A percentile compares a stretch with the other conserved stretches of the same genome.
Conservation (phyloP, 2,329 filamentous ascomycete species). For the Acrocalymma vagum region DNA sequence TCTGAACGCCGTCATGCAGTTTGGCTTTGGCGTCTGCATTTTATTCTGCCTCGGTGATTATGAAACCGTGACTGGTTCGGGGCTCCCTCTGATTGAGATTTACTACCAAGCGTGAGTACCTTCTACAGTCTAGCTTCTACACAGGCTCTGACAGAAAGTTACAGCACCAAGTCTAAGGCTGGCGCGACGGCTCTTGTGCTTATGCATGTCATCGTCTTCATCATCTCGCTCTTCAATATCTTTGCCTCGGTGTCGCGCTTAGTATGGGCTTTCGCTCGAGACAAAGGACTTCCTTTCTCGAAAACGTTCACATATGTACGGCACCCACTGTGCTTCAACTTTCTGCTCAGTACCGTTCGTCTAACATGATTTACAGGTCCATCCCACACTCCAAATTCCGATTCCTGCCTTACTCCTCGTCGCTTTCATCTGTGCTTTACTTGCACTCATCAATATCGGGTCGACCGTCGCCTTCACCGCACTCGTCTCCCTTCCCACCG, state of each 20-base stretch:
- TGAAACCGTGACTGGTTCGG: too few relatives aligned
- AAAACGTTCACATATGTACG: conserved; percentile 30
- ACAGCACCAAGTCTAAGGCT: too few relatives aligned
- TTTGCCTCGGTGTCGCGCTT: conserved; percentile 30
- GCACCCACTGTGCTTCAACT: conserved; percentile 33
- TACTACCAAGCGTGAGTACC: too few relatives aligned
- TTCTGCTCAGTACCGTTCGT: conserved; percentile 38
- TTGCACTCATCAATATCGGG: conserved; percentile 54
- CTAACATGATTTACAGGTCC: too few relatives aligned
- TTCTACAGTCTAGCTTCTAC: too few relatives aligned
- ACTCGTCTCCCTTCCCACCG: conserved; percentile 45
- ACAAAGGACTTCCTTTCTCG: conserved; percentile 32
- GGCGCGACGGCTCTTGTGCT: too few relatives aligned
- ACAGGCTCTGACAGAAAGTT: too few relatives aligned
- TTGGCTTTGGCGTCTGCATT: too few relatives aligned
- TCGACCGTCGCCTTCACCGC: conserved; percentile 51
- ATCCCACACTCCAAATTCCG: conserved; percentile 39
- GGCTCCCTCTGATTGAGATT: too few relatives aligned
- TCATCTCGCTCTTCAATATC: conserved; percentile 17
- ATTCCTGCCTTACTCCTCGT: conserved; percentile 46
- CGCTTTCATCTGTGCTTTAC: too few relatives aligned
- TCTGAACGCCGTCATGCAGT: too few relatives aligned
- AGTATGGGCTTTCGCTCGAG: conserved; percentile 30
- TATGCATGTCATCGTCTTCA: conserved; percentile 13
- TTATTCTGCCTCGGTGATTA: too few relatives aligned